phyloP scores from a whole-genome alignment of 805 yeast genomes.

The Saccharomycopsis fibuligera region DNA sequence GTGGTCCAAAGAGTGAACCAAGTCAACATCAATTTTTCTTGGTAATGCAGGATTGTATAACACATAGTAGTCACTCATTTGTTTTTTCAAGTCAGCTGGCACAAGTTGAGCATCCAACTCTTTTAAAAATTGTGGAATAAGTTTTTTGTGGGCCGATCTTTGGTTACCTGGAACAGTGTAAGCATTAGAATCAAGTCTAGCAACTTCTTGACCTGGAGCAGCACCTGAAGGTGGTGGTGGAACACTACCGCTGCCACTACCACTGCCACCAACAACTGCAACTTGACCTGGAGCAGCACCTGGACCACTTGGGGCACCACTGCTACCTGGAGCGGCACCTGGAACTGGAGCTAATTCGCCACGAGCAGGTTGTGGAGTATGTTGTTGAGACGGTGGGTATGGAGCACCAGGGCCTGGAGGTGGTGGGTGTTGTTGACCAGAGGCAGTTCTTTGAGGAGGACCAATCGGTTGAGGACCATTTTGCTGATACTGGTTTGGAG shows the following conservation, averaged over 20 bases:
- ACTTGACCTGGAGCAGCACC: not conserved
- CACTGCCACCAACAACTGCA: not conserved
- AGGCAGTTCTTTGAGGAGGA: slow-evolving; percentile 1
- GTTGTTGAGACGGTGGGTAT: slow-evolving; percentile 6
- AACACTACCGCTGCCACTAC: not conserved
- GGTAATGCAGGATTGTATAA: slow-evolving; percentile 86
- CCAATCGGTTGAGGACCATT: slow-evolving; percentile 1
- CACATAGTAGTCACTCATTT: slow-evolving; percentile 78
- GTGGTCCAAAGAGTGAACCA: slow-evolving; percentile 87
- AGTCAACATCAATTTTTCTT: slow-evolving; percentile 72
- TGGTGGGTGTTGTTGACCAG: not conserved
- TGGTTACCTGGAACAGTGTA: slow-evolving; percentile 32
- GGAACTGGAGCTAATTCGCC: slow-evolving; percentile 11
- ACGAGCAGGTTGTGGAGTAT: slow-evolving; percentile 13
- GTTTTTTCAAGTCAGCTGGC: slow-evolving; percentile 71
- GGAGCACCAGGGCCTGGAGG: not conserved
- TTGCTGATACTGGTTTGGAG: slow-evolving; percentile 1
- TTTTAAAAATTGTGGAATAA: slow-evolving; percentile 60
- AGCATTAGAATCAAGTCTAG: slow-evolving; percentile 7
- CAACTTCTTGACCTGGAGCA: slow-evolving; percentile 10
- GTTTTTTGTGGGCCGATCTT: slow-evolving; percentile 28
- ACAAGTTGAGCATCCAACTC: slow-evolving; percentile 77
- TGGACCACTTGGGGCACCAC: slow-evolving; percentile 1
- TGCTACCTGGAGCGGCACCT: slow-evolving; percentile 18
- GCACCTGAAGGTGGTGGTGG: slow-evolving; percentile 4